Percentiles rank a stretch among this genome's conserved stretches.
Evolutionary conservation across 768 basidiomycete genomes (phyloP).

Genomic region (Trametes cinnabarina): DNA sequence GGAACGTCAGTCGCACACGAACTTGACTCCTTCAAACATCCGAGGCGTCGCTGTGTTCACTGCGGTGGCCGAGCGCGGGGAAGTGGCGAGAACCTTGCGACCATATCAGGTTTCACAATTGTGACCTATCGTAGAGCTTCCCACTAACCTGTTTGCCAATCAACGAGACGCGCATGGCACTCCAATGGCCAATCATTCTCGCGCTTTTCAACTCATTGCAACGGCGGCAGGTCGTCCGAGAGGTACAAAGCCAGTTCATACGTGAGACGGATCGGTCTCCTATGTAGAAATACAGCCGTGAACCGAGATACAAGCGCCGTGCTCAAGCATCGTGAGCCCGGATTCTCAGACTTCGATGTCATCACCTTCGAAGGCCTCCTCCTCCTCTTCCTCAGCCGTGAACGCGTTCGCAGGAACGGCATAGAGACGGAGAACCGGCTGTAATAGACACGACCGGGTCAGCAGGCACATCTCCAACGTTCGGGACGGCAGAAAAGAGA

Average conservation of each 20-base stretch:
- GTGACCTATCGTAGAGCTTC: no score
- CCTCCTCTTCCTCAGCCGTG: conserved; percentile 73
- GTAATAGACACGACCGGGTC: conserved; percentile 15
- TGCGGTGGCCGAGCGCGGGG: neutral
- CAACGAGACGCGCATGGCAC: no score
- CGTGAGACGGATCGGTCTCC: conserved; percentile 1
- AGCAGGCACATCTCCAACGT: conserved; percentile 10
- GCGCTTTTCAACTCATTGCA: neutral
- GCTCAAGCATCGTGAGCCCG: neutral
- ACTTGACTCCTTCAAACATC: conserved; percentile 2
- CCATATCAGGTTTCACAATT: no score
- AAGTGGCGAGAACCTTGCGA: no score
- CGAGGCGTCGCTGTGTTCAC: neutral
- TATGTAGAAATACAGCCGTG: conserved; percentile 14
- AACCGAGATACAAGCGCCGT: neutral
- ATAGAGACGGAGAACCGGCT: conserved; percentile 95
- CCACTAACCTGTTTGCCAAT: no score
- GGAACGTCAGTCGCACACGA: neutral
- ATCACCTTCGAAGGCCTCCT: conserved; percentile 46
- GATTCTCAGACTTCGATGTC: conserved; percentile 33
- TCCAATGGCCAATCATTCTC: neutral
- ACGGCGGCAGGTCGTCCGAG: neutral
- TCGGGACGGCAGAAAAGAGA: conserved; percentile 13
- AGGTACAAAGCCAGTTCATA: conserved; percentile 2
- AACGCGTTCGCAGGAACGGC: conserved; percentile 88